Base-by-base conservation (phyloP, 2,329 filamentous ascomycete genomes). In the Talaromyces verruculosus region DNA sequence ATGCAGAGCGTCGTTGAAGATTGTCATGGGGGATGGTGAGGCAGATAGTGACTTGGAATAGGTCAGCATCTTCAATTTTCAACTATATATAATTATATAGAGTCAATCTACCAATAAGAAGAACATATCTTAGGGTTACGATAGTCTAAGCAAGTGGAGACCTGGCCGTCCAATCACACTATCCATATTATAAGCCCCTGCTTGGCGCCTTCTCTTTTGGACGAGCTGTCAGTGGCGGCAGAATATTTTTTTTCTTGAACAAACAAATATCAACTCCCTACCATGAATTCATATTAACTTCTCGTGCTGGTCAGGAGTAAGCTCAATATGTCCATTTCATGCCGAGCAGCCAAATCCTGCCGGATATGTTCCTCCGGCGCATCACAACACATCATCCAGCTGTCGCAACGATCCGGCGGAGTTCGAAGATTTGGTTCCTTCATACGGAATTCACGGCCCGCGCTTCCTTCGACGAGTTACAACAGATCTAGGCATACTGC, bases 11-110 rank as follows among this genome's bases (percentile, higher is more conserved):
- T 93, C 93, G 13, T 78, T 97, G 69, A 86, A 87, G 28, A 87
- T 90, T 15, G 90, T 97, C 0, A 92, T 96, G 88, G 91, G 87
- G 0, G 86, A 86, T 64, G 84, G 85, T 51, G 83, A 80, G 39
- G 74, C 72, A 28, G 78, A 80, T 65, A 78, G 75, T 67, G 70
- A 66, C 30, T 19, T 39, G 35, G 61, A 58, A 45, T 47, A 64
- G 45, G 49, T 53, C 49, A n/a, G 33, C 15, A n/a, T 10, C 28
- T 22, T 30, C 11, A 49, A 22, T 8, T 19, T 45, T 17, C 6
- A 45, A 19, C 8, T 25, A 22, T 25, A 25, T 25, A 22, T 53
- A 7, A 28, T 41, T 41, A 28, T 3, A 13, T 49, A 19, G 3
- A 51, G 3, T 28, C n/a, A 65, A 53, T 35, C 51, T 25, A 45